Base-by-base conservation (phyloP, 495 filamentous ascomycete species). In the Cudoniella acicularis region DNA sequence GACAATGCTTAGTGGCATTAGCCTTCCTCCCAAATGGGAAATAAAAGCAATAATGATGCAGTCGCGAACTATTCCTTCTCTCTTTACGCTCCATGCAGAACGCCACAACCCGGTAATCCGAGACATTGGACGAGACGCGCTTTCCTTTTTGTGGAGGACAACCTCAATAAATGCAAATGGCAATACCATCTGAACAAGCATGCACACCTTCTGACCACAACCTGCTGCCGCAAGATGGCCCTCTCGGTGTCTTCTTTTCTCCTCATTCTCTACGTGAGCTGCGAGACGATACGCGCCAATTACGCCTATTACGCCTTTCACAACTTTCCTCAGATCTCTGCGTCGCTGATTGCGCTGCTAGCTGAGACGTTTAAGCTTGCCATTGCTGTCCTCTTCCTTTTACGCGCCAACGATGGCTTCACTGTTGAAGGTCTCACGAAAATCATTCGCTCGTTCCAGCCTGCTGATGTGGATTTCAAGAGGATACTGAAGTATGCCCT, bases 291-390 rank as follows among this genome's bases (percentile, higher is more conserved):
- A 18, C 50, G 57, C 10, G 57, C 57, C 3, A 60, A 60, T 42
- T 60, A 54, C 25, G 57, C 57, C 9, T 60, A 60, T 23, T 54
- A 54, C 52, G 57, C 43, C 13, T 60, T 60, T 42, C 50, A 41
- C 49, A 49, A 16, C 18, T 54, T 42, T 24, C 51, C 57, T 25
- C 49, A 60, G 25, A 54, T 60, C 41, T 48, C 50, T 16, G 41
- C 41, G 1, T 40, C 57, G n/a, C 17, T 41, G 6, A 23, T 60
- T 2, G 26, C 42, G 9, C 45, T 49, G 17, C 21, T 54, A 24
- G 47, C 57, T 11, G 57, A 60, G 26, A 16, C 17, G 23, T 24
- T 60, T n/a, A 60, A 60, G 43, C 45, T 60, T 41, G 20, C 30
- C 3, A 18, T 60, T 6, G 49, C 57, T 13, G 23, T 24, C n/a